Evolutionary conservation across 805 yeast species (phyloP).

Genomic region (Nadsonia fulvescens): DNA sequence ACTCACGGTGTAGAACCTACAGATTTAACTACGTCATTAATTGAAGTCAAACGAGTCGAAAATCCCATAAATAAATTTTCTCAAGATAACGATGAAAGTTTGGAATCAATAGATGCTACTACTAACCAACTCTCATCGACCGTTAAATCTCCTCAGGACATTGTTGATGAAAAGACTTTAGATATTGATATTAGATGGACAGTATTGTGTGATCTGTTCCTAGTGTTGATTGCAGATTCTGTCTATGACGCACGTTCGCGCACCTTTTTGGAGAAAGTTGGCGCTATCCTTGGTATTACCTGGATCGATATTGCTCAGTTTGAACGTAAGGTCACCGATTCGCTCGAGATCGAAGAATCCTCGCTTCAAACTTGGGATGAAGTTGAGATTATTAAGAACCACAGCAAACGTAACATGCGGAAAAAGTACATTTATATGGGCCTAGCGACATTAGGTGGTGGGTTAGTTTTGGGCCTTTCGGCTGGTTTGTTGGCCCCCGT

Average conservation of each 20-base stretch:
- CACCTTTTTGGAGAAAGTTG: constrained; percentile 54
- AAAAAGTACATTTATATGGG: constrained; percentile 76
- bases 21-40: constrained; percentile 52
- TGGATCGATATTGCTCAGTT: constrained; percentile 68
- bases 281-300: constrained; percentile 37
- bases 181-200: constrained; percentile 85
- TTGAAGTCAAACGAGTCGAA: constrained; percentile 29
- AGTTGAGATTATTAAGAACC: constrained; percentile 42
- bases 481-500: constrained; percentile 95
- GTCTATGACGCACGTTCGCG: constrained; percentile 82
- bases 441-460: constrained; percentile 90
- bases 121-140: constrained; percentile 1
- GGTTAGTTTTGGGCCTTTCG: constrained; percentile 80
- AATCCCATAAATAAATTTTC: constrained; percentile 23
- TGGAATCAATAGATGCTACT: neutral
- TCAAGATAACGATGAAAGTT: neutral
- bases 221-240: constrained; percentile 64
- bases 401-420: constrained; percentile 44
- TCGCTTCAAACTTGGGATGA: constrained; percentile 68
- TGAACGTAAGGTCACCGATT: constrained; percentile 78
- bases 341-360: constrained; percentile 73
- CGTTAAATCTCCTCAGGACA: constrained; percentile 11
- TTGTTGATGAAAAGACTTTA: constrained; percentile 16
- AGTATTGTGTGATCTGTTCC: constrained; percentile 73
- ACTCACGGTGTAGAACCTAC: constrained; percentile 61